Base-by-base conservation (phyloP, 1,284 basidiomycete species). In the Xerocomus amazonicus region DNA sequence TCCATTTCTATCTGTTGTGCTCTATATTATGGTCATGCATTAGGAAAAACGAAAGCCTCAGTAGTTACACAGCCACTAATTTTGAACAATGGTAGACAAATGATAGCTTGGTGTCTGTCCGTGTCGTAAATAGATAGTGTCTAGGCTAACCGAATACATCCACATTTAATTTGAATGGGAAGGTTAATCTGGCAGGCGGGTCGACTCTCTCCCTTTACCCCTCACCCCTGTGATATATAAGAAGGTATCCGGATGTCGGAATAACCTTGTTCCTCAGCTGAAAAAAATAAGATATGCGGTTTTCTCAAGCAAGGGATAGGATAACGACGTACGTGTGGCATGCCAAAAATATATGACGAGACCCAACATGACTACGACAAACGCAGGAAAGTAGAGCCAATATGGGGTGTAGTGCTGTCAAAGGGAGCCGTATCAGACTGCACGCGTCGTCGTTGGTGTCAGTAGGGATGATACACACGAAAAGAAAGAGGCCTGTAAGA, bases 301-400 rank as follows among this genome's bases (percentile, higher is more conserved):
- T 4, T 13, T 10, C n/a, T n/a, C 2, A 6, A 38, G 26, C 9
- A 29, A 16, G 34, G 9, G 32, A 33, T 12, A 23, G 19, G 26
- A 1, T 2, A 10, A 14, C 7, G n/a, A 77, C 87, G 56, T 70
- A 90, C 87, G 89, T 38, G 83, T 83, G 7, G 83, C 79, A 58
- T 78, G 72, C 87, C 88, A 92, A 73, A 91, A 91, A 69, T 92
- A 92, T 27, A 82, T 76, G 56, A 91, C 69, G 2, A 92, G 76
- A 3, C 89, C 89, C 23, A 68, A 47, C 43, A 91, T 72, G 52
- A 90, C 80, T 28, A 89, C 73, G 0, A 65, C 76, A 59, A 87
- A 91, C 1, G 89, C 78, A 48, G 83, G 70, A 68, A 92, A 92
- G 74, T 92, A 91, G 8, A 92, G 72, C 88, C 88, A 92, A 70